These are phyloP conservation scores for Phaeotremella fagi DNA, from an alignment of 768 basidiomycete genomes.

Conservation along the genomic window DNA sequence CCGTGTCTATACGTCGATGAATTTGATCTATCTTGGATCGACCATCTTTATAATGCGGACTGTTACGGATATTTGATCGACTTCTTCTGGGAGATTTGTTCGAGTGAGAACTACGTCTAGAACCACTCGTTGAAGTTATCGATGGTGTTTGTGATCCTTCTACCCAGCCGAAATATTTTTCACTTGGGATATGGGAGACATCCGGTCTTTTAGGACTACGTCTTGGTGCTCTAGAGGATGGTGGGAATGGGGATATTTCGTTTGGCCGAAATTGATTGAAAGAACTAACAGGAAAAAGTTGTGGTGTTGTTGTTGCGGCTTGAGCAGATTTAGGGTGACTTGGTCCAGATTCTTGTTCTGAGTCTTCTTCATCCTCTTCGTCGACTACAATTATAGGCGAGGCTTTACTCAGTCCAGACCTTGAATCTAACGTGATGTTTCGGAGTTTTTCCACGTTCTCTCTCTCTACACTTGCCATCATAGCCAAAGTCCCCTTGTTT, in stretches of 20 bases:
- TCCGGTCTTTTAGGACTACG: neutral
- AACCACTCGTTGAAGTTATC: too few species aligned
- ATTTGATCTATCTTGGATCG: neutral
- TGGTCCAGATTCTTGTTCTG: too few species aligned
- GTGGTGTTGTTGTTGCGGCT: too few species aligned
- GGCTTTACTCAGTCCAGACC: too few species aligned
- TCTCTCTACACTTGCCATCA: neutral
- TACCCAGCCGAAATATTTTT: neutral
- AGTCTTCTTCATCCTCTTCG: neutral
- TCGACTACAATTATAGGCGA: slow-evolving; percentile 5
- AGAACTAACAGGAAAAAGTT: too few species aligned
- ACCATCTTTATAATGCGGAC: too few species aligned
- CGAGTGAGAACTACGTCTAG: neutral
- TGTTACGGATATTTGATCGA: neutral
- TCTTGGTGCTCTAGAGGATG: neutral
- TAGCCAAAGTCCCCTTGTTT: neutral
- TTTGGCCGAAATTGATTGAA: too few species aligned
- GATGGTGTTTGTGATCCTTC: too few species aligned
- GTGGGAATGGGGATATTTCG: neutral
- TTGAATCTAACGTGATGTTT: too few species aligned
- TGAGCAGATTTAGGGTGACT: neutral
- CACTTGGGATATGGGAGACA: neutral
- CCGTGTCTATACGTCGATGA: neutral
- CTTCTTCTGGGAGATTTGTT: neutral
- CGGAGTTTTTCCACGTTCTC: neutral